Percentiles rank a stretch among this genome's conserved stretches.
These are phyloP conservation scores for Arabidopsis lyrata DNA, from an alignment of 441 rosid genomes.

Conservation along the genomic window DNA sequence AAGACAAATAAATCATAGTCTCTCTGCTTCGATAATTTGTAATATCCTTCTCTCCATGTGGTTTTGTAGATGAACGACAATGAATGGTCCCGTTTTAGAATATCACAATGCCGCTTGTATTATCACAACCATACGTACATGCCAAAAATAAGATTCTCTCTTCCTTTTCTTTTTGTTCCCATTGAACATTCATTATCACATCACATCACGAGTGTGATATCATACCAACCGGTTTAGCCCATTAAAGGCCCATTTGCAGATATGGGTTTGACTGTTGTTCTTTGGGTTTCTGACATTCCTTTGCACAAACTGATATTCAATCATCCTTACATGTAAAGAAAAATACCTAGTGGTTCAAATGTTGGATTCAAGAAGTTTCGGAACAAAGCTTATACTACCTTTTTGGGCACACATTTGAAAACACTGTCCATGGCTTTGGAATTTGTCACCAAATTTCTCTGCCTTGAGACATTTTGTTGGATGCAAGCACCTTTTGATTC, in stretches of 20 bases:
- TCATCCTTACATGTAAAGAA: too few species aligned
- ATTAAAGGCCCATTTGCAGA: background rate
- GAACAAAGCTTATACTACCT: too few species aligned
- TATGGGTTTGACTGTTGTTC: background rate
- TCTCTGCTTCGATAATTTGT: slow-evolving; percentile 37
- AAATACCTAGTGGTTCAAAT: too few species aligned
- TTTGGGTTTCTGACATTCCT: background rate
- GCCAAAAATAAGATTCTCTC: slow-evolving; percentile 37
- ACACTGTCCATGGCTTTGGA: background rate
- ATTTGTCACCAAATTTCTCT: background rate
- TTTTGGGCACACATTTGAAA: background rate
- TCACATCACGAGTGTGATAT: slow-evolving; percentile 21
- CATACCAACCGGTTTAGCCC: slow-evolving; percentile 16
- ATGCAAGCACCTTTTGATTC: background rate
- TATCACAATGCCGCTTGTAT: slow-evolving; percentile 42
- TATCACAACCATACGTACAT: slow-evolving; percentile 37
- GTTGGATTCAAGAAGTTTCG: too few species aligned
- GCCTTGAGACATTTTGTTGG: background rate
- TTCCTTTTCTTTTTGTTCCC: slow-evolving; percentile 28
- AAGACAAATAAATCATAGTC: slow-evolving; percentile 45
- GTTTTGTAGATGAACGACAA: slow-evolving; percentile 28
- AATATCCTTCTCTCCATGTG: slow-evolving; percentile 43
- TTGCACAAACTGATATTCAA: background rate
- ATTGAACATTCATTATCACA: slow-evolving; percentile 16
- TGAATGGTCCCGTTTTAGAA: slow-evolving; percentile 45